Base-by-base conservation (phyloP, 441 rosid genomes). In the Dalechampia spathulata region DNA sequence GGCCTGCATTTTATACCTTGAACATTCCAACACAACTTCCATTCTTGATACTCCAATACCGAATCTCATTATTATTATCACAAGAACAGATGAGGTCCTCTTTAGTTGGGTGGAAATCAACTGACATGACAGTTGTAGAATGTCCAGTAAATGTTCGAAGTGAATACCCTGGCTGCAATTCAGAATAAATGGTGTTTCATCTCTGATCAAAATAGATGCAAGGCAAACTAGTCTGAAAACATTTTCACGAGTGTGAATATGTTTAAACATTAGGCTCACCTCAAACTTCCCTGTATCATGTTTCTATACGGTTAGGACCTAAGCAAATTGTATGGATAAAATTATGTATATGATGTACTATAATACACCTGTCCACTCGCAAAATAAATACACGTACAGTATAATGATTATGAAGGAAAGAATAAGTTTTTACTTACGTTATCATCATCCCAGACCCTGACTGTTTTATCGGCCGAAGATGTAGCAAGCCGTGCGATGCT, bases 21-120 rank as follows among this genome's bases (percentile, higher is more conserved):
- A 72, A 53, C 59, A 81, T 71, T 53, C 84, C 83, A 43, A 71
- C 74, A 69, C 80, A 75, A 61, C 74, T 71, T 22, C 87, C 94
- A 59, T 80, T 81, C 67, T 65, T 83, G 52, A 86, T 81, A 43
- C 83, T 81, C 94, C 94, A 86, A 62, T 75, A 86, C 36, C 94
- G 81, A 60, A 78, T 78, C 66, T 86, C 94, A 37, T 64, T 71
- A 65, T 60, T 62, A 22, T 57, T 69, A 67, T 86, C 94, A 14
- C 83, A 86, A 6, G 94, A 86, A 69, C 78, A 86, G 52, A 86
- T 64, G 52, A 83, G 74, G 52, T 86, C 87, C 53, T 81, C 90
- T 60, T 76, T 77, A 58, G 48, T 66, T 2, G 94, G 90, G 60
- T 86, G 87, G 71, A 86, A 86, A 61, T 83, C 94, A 54, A 86